Evolutionary conservation across 345 rosid species (phyloP).

Genomic region (Gynandropsis gynandra): DNA sequence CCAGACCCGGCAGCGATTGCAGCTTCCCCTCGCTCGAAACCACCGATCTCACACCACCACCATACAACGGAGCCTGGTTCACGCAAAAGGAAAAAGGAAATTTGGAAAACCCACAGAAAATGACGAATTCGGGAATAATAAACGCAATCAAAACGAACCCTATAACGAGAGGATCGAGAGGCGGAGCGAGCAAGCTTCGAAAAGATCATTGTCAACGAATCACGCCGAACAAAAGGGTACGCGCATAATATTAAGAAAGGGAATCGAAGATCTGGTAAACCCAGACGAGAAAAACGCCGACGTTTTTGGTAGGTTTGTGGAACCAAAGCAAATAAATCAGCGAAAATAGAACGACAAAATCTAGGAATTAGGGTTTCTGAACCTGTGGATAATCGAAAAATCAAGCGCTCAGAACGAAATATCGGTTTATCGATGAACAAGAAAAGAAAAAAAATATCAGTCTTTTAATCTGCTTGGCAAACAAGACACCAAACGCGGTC

Average conservation of each 20-base stretch:
- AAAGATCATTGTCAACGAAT: conserved; percentile 40
- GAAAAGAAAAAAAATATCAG: no score
- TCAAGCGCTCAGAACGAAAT: no score
- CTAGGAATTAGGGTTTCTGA: neutral
- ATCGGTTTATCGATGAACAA: neutral
- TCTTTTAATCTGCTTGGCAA: no score
- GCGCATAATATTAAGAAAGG: conserved; percentile 17
- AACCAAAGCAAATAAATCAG: neutral
- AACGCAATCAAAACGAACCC: conserved; percentile 24
- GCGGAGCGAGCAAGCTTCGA: conserved; percentile 48
- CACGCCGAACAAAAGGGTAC: conserved; percentile 7
- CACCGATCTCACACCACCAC: conserved; percentile 32
- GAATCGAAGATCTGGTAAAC: conserved; percentile 18
- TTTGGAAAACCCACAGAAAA: neutral
- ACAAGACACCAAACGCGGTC: no score
- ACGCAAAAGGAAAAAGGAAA: neutral
- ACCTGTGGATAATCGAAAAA: no score
- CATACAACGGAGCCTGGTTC: conserved; percentile 28
- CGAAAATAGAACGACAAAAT: neutral
- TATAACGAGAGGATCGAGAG: conserved; percentile 48
- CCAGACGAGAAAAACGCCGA: neutral
- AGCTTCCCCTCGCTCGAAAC: conserved; percentile 16
- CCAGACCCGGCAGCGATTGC: conserved; percentile 15
- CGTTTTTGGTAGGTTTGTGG: no score
- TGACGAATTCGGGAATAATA: neutral